phyloP scores from a whole-genome alignment of 139 green algal species.

The Coccomyxa sp. region DNA sequence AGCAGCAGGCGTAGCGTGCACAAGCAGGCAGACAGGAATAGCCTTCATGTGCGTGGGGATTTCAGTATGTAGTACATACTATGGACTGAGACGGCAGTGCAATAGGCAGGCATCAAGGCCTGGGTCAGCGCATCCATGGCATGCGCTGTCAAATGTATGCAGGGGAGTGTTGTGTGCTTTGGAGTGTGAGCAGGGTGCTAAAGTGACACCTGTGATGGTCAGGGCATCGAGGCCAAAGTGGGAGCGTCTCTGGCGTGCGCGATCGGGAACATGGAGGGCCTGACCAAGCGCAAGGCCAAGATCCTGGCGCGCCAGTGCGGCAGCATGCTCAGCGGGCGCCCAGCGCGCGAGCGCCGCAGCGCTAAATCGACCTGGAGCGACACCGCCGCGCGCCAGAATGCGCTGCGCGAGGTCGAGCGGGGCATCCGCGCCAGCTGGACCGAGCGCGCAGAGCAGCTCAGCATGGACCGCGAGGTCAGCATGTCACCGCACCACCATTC shows the following conservation, averaged over 20 bases:
- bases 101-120: no score
- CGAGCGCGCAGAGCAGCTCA: not conserved
- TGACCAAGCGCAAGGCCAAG: not conserved
- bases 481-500: not conserved
- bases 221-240: not conserved
- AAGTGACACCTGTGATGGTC: not conserved
- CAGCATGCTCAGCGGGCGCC: not conserved
- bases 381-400: not conserved
- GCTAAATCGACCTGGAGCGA: not conserved
- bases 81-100: no score
- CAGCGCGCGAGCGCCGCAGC: no score
- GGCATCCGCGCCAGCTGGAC: not conserved
- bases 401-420: not conserved
- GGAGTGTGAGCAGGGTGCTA: not conserved
- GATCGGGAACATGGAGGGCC: not conserved
- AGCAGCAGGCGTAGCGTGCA: no score
- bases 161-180: no score
- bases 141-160: no score
- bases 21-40: no score
- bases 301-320: not conserved
- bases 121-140: no score
- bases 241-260: not conserved
- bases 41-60: no score
- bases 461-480: not conserved
- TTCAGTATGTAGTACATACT: no score